Conservation (phyloP, 768 basidiomycete genomes). For the Lactarius sanguifluus region DNA sequence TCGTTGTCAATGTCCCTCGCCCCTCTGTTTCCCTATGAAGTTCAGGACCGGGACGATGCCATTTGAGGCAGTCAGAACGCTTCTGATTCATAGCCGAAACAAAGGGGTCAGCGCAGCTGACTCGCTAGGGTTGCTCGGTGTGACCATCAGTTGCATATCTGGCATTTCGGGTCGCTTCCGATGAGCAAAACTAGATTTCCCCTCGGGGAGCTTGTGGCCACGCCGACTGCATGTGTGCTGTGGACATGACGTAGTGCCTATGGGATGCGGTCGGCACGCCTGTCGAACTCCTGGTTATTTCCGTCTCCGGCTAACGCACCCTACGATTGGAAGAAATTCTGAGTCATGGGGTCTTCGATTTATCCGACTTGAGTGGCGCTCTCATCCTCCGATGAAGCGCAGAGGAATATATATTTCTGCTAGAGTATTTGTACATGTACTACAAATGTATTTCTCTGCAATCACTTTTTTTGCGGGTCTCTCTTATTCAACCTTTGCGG, state of each 20-base stretch:
- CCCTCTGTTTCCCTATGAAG: constrained; percentile 21
- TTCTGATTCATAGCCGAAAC: constrained; percentile 30
- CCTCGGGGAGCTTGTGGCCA: background rate
- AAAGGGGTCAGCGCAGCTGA: constrained; percentile 24
- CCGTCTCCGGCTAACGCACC: background rate
- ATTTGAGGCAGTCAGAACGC: constrained; percentile 12
- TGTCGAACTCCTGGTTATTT: background rate
- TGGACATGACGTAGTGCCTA: background rate
- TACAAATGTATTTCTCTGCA: background rate
- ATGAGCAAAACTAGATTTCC: background rate
- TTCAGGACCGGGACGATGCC: constrained; percentile 20
- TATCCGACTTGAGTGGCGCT: background rate
- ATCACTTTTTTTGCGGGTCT: background rate
- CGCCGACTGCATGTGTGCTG: background rate
- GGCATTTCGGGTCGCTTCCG: background rate
- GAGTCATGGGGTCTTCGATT: background rate
- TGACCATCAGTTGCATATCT: background rate
- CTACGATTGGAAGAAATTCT: background rate
- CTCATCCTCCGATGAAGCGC: background rate
- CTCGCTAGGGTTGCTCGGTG: constrained; percentile 9
- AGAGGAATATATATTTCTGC: background rate
- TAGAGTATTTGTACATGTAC: background rate
- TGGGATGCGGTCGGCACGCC: background rate
- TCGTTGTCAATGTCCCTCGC: constrained; percentile 19
- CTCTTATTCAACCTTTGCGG: background rate